Evolutionary conservation across 345 rosid species (phyloP).

Genomic region (Eucalyptus viminalis): DNA sequence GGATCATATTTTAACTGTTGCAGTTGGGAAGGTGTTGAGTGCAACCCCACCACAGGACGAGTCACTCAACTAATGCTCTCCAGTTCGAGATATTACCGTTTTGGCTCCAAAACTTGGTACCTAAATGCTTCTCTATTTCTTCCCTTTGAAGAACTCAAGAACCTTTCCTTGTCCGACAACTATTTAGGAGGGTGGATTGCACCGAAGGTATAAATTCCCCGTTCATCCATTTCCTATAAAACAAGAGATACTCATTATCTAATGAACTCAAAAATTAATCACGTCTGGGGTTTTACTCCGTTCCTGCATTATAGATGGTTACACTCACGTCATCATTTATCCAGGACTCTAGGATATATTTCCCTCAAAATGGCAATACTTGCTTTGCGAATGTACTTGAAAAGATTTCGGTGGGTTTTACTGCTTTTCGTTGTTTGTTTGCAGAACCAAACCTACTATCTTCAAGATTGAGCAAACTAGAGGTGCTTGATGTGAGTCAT

Average conservation of each 20-base stretch:
- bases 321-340: background rate
- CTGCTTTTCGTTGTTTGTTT: background rate
- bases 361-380: fast-evolving
- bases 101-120: background rate
- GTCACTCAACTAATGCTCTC: background rate
- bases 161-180: fast-evolving
- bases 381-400: fast-evolving
- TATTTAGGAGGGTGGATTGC: background rate
- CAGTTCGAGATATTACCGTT: fast-evolving
- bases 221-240: background rate
- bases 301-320: background rate
- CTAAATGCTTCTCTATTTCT: background rate
- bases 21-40: fast-evolving
- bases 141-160: background rate
- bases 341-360: fast-evolving
- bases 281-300: fast-evolving
- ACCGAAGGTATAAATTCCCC: background rate
- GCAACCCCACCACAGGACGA: background rate
- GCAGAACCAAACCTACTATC: background rate
- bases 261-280: background rate
- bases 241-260: background rate
- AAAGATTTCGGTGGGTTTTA: fast-evolving
- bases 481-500: too few species aligned
- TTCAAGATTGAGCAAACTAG: background rate
- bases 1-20: background rate